A percentile compares a stretch with the other conserved stretches of the same genome.
phyloP scores from a whole-genome alignment of 2,329 filamentous ascomycete genomes.

The Chrysoporthe puriensis region DNA sequence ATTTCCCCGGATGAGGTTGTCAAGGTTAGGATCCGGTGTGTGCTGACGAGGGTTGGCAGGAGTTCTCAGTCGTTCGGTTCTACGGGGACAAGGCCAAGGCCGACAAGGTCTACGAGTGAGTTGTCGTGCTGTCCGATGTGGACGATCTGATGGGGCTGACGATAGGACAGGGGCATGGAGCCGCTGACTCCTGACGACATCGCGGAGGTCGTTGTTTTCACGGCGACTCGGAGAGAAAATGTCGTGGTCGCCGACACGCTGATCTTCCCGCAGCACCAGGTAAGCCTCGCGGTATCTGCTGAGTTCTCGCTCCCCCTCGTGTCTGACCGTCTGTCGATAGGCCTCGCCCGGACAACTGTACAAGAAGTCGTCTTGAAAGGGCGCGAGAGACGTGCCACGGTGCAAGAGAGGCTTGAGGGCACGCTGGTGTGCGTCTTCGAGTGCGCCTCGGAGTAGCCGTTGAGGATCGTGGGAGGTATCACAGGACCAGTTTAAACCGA shows the following conservation, averaged over 20 bases:
- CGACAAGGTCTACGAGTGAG: conserved; percentile 83
- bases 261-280: conserved; percentile 89
- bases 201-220: conserved; percentile 87
- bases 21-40: not conserved
- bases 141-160: conserved; percentile 18
- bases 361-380: conserved; percentile 24
- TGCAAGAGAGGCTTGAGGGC: not conserved
- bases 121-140: conserved; percentile 25
- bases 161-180: conserved; percentile 64
- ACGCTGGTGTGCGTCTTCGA: not conserved
- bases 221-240: conserved; percentile 82
- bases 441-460: not conserved
- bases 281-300: conserved; percentile 44
- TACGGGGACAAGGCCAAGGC: conserved; percentile 88
- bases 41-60: conserved; percentile 46
- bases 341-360: conserved; percentile 24
- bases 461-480: not conserved
- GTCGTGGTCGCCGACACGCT: conserved; percentile 88
- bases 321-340: conserved; percentile 20
- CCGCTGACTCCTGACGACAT: conserved; percentile 89
- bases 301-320: not conserved
- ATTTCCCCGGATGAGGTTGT: too few species aligned
- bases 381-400: not conserved
- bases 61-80: conserved; percentile 88
- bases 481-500: not conserved